Base-by-base conservation (phyloP, 495 filamentous ascomycete species). In the Podospora pseudopauciseta region DNA sequence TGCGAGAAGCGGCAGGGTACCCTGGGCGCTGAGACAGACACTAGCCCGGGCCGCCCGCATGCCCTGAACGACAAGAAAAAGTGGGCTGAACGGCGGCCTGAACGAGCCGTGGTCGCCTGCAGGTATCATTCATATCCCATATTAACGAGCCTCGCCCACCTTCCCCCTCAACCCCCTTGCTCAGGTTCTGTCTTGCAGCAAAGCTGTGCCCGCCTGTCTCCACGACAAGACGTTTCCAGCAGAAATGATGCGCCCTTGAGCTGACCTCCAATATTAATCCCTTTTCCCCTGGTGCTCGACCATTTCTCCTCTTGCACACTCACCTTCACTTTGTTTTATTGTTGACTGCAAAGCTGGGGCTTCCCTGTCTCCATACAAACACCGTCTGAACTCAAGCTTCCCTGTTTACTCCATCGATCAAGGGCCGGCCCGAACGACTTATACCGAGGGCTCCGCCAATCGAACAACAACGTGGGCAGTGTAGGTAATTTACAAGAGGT, bases 61-160 rank as follows among this genome's bases (percentile, higher is more conserved):
- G 65, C 56, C 65, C 66, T 15, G 60, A 59, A 57, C 67, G 27
- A 23, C 32, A 64, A 9, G 49, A 20, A 64, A 59, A 61, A 65
- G 63, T 68, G 67, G 63, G 30, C 66, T 49, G 28, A 27, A 58
- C 28, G 26, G 66, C 26, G 26, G 66, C 27, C 56, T 44, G 55
- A 30, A n/a, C n/a, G 62, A 39, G 15, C n/a, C 13, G 28, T 19
- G 19, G 26, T 15, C 61, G 39, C 55, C 63, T 65, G 67, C 63
- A 34, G 27, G 16, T 62, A 30, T 49, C 39, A 49, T 49, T 11
- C 39, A 49, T 13, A 49, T 49, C 39, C 23, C 39, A 49, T 64
- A 68, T 60, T 66, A 70, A 66, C 57, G 67, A 64, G 60, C 64
- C 64, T 70, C 64, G 64, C 64, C 59, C 63, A 30, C 32, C 49